Percentiles rank a stretch among this genome's conserved stretches.
These are phyloP conservation scores for Colletotrichum tamarilloi DNA, from an alignment of 2,329 filamentous ascomycete genomes.

Conservation along the genomic window DNA sequence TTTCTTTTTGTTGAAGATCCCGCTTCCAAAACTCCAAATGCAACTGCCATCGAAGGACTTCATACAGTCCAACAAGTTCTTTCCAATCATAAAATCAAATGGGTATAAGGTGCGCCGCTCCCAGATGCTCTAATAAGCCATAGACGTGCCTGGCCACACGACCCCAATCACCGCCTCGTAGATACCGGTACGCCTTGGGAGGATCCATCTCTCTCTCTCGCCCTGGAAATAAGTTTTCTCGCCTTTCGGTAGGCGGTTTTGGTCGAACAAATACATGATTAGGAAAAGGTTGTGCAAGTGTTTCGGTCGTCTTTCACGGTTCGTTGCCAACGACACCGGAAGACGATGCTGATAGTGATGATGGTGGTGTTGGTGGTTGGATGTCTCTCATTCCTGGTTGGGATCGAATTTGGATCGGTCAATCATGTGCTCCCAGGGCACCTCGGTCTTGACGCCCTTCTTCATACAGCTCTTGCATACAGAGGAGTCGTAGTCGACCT, in stretches of 20 bases:
- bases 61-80: not conserved
- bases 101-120: conserved; percentile 25
- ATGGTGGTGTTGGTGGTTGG: not conserved
- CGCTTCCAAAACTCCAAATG: conserved; percentile 16
- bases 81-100: conserved; percentile 21
- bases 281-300: no score
- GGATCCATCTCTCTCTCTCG: not conserved
- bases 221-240: not conserved
- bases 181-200: conserved; percentile 10
- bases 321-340: not conserved
- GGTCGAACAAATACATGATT: not conserved
- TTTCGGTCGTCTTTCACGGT: not conserved
- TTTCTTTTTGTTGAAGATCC: conserved; percentile 1
- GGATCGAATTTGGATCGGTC: conserved; percentile 30
- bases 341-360: not conserved
- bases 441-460: conserved; percentile 14
- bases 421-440: conserved; percentile 33
- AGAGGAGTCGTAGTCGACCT: conserved; percentile 31
- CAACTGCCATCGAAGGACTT: not conserved
- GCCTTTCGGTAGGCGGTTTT: not conserved
- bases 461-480: conserved; percentile 28
- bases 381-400: conserved; percentile 9
- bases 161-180: not conserved
- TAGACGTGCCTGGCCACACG: not conserved
- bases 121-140: conserved; percentile 26